phyloP scores from a whole-genome alignment of 2,329 filamentous ascomycete species.

The Colletotrichum tropicicola region DNA sequence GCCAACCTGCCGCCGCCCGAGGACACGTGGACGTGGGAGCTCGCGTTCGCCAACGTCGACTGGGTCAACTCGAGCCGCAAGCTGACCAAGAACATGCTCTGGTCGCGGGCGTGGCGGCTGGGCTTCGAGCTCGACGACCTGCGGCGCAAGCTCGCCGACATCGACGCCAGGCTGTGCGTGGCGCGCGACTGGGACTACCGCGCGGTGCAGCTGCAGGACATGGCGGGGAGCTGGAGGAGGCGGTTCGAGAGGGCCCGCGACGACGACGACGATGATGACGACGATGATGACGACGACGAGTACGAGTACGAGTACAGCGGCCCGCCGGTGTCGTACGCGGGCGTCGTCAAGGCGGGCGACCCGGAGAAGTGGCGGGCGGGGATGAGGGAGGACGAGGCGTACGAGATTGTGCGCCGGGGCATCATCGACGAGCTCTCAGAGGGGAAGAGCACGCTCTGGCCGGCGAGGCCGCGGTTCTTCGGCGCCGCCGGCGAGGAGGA shows the following conservation, averaged over 20 bases:
- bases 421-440: conserved; percentile 54
- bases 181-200: conserved; percentile 21
- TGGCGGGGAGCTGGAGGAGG: conserved; percentile 22
- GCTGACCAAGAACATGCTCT: conserved; percentile 37
- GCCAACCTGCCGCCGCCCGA: conserved; percentile 2
- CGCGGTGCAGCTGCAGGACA: conserved; percentile 26
- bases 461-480: conserved; percentile 40
- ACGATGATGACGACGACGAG: neutral
- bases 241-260: neutral
- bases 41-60: conserved; percentile 34
- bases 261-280: neutral
- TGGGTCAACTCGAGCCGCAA: conserved; percentile 26
- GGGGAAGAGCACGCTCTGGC: conserved; percentile 53
- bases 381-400: conserved; percentile 16
- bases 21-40: conserved; percentile 32
- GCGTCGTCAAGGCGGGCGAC: conserved; percentile 44
- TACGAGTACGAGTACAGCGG: neutral
- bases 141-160: neutral
- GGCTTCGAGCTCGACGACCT: conserved; percentile 42
- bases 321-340: conserved; percentile 34
- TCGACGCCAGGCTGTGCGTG: conserved; percentile 22
- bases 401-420: conserved; percentile 38
- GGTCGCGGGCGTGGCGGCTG: conserved; percentile 49
- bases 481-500: conserved; percentile 31
- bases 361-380: conserved; percentile 32